Percentiles rank a stretch among this genome's conserved stretches.
Evolutionary conservation across 1,284 basidiomycete genomes (phyloP).

Genomic region (Ceratobasidium theobromae): DNA sequence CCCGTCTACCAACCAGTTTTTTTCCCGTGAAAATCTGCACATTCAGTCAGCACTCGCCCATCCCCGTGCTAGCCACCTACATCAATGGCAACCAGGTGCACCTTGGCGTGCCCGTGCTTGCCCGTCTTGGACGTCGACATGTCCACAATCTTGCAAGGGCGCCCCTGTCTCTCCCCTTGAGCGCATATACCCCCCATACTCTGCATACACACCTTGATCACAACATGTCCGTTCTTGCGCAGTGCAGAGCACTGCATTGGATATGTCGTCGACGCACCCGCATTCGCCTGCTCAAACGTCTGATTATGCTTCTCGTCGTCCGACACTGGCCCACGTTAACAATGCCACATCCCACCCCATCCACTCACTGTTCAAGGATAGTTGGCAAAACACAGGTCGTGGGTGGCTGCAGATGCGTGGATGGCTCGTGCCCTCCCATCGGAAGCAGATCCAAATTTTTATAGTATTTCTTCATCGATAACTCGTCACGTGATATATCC

Average conservation of each 20-base stretch:
- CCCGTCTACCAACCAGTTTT: conserved; percentile 63
- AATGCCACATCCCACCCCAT: no score
- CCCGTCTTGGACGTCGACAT: conserved; percentile 99
- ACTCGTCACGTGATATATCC: not conserved
- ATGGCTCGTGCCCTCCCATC: not conserved
- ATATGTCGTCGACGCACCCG: conserved; percentile 86
- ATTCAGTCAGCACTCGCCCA: conserved; percentile 9
- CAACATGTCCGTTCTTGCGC: conserved; percentile 88
- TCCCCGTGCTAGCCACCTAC: conserved; percentile 53
- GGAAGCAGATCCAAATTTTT: conserved; percentile 31
- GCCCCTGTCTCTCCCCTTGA: conserved; percentile 52
- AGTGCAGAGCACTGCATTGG: conserved; percentile 99
- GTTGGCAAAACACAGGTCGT: no score
- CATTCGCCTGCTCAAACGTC: conserved; percentile 78
- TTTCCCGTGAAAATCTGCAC: conserved; percentile 90
- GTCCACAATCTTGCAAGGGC: conserved; percentile 98
- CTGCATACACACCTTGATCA: conserved; percentile 73
- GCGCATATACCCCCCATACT: conserved; percentile 37
- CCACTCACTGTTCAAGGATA: not conserved
- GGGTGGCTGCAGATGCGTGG: no score
- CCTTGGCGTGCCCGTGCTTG: conserved; percentile 99
- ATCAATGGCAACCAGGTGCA: conserved; percentile 96
- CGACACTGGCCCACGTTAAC: conserved; percentile 55
- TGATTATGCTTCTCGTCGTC: conserved; percentile 91
- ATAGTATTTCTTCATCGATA: not conserved